Evolutionary conservation across 768 basidiomycete species (phyloP), one percentile per base, ranked within the genome.

Genomic region (Pleurotus ostreatus): DNA sequence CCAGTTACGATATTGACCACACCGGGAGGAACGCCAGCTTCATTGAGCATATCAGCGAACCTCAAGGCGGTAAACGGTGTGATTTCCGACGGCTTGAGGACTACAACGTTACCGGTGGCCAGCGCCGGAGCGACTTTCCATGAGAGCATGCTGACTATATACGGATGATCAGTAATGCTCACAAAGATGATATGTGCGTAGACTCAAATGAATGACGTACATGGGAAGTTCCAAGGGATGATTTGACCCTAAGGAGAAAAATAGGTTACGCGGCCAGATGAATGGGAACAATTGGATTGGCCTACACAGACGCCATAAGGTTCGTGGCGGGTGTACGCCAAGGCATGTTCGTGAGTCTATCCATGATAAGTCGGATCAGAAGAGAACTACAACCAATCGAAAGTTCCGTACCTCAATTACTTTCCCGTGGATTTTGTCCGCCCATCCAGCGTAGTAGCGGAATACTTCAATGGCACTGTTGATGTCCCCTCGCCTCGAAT

Each of bases 361-460:
- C 69, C 57, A 34, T 12, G 22, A 30, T 37, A 38, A 23, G 22
- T 23, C n/a, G 12, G 3, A 52, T 52, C 16, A 26, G 9, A 18
- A 25, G 46, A 65, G 8, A 38, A 74, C 74, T 67, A 18, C 22
- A 22, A 15, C 7, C n/a, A 34, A n/a, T 39, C n/a, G 9, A n/a
- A 7, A 6, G 5, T 30, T 8, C 9, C 43, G 2, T 46, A 61
- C 63, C 46, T 93, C 89, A 66, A 92, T 84, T 6, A 83, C 84
- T 68, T 90, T 81, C 4, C 89, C 91, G 4, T 78, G 74, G 53
- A 88, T 71, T 73, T 95, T 96, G 74, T 94, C 94, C 18, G 92
- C 90, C 85, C 90, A 91, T 15, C 94, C 94, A 41, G 85, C 90
- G 63, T 88, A 98, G 73, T 95, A 96, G 34, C 82, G 76, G 61